A percentile compares a stretch with the other conserved stretches of the same genome.
phyloP scores from a whole-genome alignment of 768 basidiomycete species.

The Boletus vinaceobasis region DNA sequence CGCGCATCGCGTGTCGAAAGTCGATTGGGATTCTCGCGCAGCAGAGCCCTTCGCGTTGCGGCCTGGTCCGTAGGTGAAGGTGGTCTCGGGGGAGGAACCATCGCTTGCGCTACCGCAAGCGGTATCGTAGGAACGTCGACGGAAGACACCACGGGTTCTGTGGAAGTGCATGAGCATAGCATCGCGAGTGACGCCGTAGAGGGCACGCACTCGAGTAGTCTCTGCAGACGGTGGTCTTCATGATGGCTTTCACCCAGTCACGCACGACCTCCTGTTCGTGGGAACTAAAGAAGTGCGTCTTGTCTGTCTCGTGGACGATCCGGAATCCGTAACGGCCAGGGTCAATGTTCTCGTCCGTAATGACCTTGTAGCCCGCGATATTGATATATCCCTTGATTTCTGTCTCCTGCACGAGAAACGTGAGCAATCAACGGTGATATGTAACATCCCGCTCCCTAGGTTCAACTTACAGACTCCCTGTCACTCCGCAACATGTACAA shows the following conservation, averaged over 20 bases:
- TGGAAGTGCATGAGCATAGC: neutral
- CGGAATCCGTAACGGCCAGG: slow-evolving; percentile 95
- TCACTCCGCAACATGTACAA: slow-evolving; percentile 83
- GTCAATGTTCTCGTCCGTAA: slow-evolving; percentile 87
- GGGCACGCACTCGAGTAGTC: slow-evolving; percentile 81
- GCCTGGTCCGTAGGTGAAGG: slow-evolving; percentile 87
- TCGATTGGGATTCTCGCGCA: slow-evolving; percentile 81
- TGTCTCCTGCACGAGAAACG: slow-evolving; percentile 57
- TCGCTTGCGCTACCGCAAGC: slow-evolving; percentile 88
- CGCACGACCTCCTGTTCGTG: slow-evolving; percentile 81
- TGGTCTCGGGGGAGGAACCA: slow-evolving; percentile 94
- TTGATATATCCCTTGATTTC: slow-evolving; percentile 97
- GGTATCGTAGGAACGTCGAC: slow-evolving; percentile 97
- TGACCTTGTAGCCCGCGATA: slow-evolving; percentile 86
- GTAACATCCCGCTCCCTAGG: neutral
- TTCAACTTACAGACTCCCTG: slow-evolving; percentile 42
- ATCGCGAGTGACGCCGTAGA: neutral
- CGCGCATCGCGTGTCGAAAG: slow-evolving; percentile 78
- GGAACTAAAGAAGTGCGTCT: slow-evolving; percentile 87
- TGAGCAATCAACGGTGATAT: neutral
- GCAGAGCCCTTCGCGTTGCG: slow-evolving; percentile 82
- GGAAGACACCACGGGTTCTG: slow-evolving; percentile 92
- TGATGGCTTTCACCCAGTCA: slow-evolving; percentile 99
- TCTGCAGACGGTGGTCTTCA: slow-evolving; percentile 95
- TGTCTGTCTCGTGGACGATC: slow-evolving; percentile 85